Base-by-base conservation (phyloP, 2,329 filamentous ascomycete genomes). In the Aureobasidium sp. region DNA sequence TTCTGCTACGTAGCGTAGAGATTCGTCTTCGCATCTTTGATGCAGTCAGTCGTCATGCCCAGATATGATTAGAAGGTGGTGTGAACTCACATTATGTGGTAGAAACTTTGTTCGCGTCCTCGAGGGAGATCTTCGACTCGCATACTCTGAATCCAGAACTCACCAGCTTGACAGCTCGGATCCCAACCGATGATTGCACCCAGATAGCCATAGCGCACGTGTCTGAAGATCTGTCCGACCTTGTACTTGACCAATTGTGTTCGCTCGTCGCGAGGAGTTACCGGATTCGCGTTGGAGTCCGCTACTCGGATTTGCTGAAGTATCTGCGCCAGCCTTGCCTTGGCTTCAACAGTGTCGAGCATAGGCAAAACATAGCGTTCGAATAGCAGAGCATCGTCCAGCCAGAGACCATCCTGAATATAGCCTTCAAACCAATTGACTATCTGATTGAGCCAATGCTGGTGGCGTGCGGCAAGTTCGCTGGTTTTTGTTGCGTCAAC, bases 101-200 rank as follows among this genome's bases (percentile, higher is more conserved):
- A 96, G 62, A 89, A 95, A 29, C 83, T 83, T 68, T 88, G 84
- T 56, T 80, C 70, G 40, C 79, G 72, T 2, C 81, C 84, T 50
- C 74, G 71, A n/a, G 74, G 71, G 53, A 84, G 68, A 21, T 69
- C 71, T 66, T 85, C 81, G 8, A 87, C 80, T 41, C 74, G 71
- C 77, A 83, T 84, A 58, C 77, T 75, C 64, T 74, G 72, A 63
- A 81, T 84, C 84, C 77, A 86, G 56, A 74, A 75, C 60, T 83
- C 82, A 47, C 74, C 73, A 10, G 75, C 77, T 51, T 71, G 78
- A 63, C 77, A 85, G 57, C 76, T 74, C 14, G 72, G 71, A 45
- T 86, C 84, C 90, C 91, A 98, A n/a, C 90, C 90, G 12, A 86
- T 88, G 55, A 98, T 86, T 22, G 94, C 79, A 16, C 85, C 90